phyloP scores from a whole-genome alignment of 2,329 filamentous ascomycete species.

The Chrysosporium keratinophilum region DNA sequence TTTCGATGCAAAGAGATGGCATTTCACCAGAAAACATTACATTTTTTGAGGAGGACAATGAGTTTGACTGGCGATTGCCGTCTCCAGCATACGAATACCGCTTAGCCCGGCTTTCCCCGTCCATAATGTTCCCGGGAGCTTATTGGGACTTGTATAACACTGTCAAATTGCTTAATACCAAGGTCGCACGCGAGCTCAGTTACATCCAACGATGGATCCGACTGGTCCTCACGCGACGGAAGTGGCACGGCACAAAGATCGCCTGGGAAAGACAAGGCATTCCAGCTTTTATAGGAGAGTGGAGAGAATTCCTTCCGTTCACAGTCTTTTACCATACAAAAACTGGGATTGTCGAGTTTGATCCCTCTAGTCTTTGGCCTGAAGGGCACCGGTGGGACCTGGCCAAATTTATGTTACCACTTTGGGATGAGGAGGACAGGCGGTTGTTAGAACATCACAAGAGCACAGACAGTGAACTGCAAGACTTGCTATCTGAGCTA shows the following conservation, averaged over 20 bases:
- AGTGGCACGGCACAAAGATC: constrained; percentile 16
- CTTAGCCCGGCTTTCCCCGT: not conserved
- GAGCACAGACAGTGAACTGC: not conserved
- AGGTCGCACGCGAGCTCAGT: constrained; percentile 10
- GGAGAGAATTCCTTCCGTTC: constrained; percentile 38
- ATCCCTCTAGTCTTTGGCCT: constrained; percentile 21
- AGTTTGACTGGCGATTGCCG: not conserved
- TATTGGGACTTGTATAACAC: constrained; percentile 14
- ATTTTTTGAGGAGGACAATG: not conserved
- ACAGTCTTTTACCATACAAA: constrained; percentile 29
- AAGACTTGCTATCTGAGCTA: too few species aligned
- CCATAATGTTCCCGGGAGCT: not conserved
- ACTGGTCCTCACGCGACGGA: constrained; percentile 13
- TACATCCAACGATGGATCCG: constrained; percentile 16
- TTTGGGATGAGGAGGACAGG: constrained; percentile 2
- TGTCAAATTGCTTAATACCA: constrained; percentile 11
- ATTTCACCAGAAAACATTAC: not conserved
- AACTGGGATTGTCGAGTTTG: constrained; percentile 34
- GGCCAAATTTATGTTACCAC: constrained; percentile 4
- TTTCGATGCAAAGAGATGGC: not conserved
- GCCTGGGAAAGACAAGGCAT: constrained; percentile 30
- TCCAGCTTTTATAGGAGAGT: constrained; percentile 41
- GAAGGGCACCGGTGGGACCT: constrained; percentile 7
- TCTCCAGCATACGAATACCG: constrained; percentile 3
- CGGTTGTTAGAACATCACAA: not conserved